Conservation (phyloP, 768 basidiomycete genomes). For the Rhodotorula diobovata region DNA sequence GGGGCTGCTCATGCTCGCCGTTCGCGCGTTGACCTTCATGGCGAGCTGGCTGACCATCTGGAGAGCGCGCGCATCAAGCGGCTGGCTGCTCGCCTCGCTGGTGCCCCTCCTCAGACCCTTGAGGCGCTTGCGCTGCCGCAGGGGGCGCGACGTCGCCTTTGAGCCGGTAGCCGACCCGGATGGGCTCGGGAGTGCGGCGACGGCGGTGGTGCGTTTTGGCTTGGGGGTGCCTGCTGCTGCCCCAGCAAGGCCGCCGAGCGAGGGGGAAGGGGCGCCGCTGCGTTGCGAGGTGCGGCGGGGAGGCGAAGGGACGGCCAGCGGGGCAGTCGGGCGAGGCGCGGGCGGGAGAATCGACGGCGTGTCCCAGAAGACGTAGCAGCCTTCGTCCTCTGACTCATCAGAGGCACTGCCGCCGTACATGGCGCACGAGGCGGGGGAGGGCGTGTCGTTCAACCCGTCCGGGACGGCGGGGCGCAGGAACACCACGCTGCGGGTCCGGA, state of each 20-base stretch:
- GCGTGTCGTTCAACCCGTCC: background rate
- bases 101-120: background rate
- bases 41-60: slow-evolving; percentile 17
- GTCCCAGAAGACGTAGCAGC: slow-evolving; percentile 20
- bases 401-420: background rate
- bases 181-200: slow-evolving; percentile 3
- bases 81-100: background rate
- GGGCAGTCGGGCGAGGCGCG: background rate
- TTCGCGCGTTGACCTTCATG: slow-evolving; percentile 7
- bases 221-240: background rate
- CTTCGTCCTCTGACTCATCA: slow-evolving; percentile 13
- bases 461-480: too few relatives aligned
- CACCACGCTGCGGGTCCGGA: too few relatives aligned
- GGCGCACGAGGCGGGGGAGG: too few relatives aligned
- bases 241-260: background rate
- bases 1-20: background rate
- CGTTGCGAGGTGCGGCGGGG: background rate
- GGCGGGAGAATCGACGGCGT: background rate
- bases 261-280: slow-evolving; percentile 9
- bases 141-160: background rate
- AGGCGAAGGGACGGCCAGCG: too few relatives aligned
- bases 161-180: background rate
- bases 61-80: slow-evolving; percentile 11
- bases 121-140: slow-evolving; percentile 7
- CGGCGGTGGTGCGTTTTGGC: slow-evolving; percentile 14